Base-by-base conservation (phyloP, 1,139 yeast species). In the Blastobotrys indianensis region DNA sequence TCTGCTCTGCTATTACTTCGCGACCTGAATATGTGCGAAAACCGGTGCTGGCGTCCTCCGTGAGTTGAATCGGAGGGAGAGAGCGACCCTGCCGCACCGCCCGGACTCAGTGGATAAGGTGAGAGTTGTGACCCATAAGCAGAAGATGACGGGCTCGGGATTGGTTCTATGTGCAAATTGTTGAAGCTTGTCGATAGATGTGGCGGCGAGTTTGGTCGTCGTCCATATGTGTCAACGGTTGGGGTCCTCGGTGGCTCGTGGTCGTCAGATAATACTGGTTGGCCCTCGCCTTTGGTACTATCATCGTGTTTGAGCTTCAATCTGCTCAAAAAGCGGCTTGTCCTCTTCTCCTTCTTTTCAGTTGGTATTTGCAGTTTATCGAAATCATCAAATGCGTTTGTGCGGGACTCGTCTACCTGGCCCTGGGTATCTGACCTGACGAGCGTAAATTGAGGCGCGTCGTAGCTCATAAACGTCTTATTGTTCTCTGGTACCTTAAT, bases 391-490 rank as follows among this genome's bases (percentile, higher is more conserved):
- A 20, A 23, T 16, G 32, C 42, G 32, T 25, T 25, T 28, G 15
- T 13, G 32, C n/a, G 32, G 5, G 23, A 33, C 17, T 8, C 36
- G 23, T 30, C 38, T 23, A 23, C 41, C 3, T 16, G 37, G 13
- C 42, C 47, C 37, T 23, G 33, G 29, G 42, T 35, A 11, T 36
- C 30, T 12, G 45, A 33, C 9, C 45, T 20, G 33, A 42, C 34
- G 13, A 42, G 32, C 4, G 36, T 36, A 15, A 42, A 42, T 23
- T 42, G 40, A 8, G 45, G 45, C 23, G 38, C 37, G 15, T 12
- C 13, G 9, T 23, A 12, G 15, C 39, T 12, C 15, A 12, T 30
- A n/a, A n/a, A n/a, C n/a, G 13, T 29, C 30, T 12, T 9, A 28
- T 29, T 12, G 4, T 8, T 11, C 5, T 20, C 4, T 4, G 7